phyloP scores from a whole-genome alignment of 495 filamentous ascomycete genomes.

The Copromyces sp. region DNA sequence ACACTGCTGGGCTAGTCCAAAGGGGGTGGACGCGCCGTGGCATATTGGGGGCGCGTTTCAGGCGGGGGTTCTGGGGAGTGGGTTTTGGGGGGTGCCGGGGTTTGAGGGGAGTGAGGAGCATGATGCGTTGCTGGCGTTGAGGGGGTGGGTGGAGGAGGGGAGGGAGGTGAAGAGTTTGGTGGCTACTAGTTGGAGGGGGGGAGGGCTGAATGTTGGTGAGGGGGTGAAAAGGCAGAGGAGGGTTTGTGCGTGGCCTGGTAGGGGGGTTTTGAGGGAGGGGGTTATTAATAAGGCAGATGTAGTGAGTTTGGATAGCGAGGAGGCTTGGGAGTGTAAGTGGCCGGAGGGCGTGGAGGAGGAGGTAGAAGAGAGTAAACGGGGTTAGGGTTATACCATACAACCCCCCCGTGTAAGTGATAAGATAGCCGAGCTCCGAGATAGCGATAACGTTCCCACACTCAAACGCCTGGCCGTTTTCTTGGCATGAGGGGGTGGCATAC shows the following conservation, averaged over 20 bases:
- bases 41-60: constrained; percentile 31
- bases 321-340: neutral
- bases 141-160: constrained; percentile 44
- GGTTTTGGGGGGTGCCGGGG: constrained; percentile 25
- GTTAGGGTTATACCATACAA: neutral
- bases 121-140: constrained; percentile 39
- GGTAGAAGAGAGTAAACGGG: neutral
- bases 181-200: constrained; percentile 34
- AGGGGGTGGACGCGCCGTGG: constrained; percentile 35
- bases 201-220: constrained; percentile 12
- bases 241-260: constrained; percentile 35
- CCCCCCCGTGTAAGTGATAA: neutral
- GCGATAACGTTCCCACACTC: no score
- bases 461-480: no score
- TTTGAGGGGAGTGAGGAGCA: constrained; percentile 29
- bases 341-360: neutral
- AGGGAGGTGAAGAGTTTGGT: constrained; percentile 30
- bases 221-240: constrained; percentile 34
- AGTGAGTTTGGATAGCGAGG: neutral
- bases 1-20: constrained; percentile 27
- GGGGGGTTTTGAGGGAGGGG: constrained; percentile 11
- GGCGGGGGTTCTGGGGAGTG: constrained; percentile 16
- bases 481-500: no score
- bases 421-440: neutral
- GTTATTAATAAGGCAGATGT: neutral